Base-by-base conservation (phyloP, 768 basidiomycete genomes). In the Naganishia randhawae region DNA sequence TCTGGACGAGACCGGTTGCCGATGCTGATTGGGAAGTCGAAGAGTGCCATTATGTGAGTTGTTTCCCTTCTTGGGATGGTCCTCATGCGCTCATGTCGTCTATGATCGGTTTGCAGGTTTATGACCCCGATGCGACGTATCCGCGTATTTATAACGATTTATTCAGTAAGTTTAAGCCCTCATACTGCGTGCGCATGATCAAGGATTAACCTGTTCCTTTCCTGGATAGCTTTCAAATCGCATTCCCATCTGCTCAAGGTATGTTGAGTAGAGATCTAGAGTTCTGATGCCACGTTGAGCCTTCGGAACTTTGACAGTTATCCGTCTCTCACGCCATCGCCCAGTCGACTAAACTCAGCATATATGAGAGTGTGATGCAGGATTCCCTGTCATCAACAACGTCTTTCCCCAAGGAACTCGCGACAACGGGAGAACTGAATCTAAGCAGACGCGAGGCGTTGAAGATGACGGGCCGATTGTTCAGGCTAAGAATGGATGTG, bases 61-160 rank as follows among this genome's bases (percentile, higher is more conserved):
- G 9, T 11, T 3, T 19, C 8, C 19, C 32, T 31, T 39, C 25
- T 35, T 13, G 19, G 33, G 27, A 27, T 29, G 19, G 19, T 22
- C 14, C 11, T 1, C n/a, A 11, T 17, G 7, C 42, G 66, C 25
- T 45, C n/a, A n/a, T 29, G 33, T 53, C 41, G 13, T 4, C 11
- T n/a, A 17, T 17, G 13, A n/a, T 48, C 25, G 50, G 62, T 64
- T 37, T 29, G n/a, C 22, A 68, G 67, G 39, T 68, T 9, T 89
- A 92, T 75, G 93, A 97, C 74, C 85, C 89, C 3, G 81, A 86
- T 64, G 91, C 93, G 11, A 84, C 86, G 0, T 92, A 89, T 73
- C 94, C 93, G 17, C 85, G 93, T 52, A 93, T 97, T 71, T 96
- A 91, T 81, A 95, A 97, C 70, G 93, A 95, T 78, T 91, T 94